phyloP scores from a whole-genome alignment of 495 filamentous ascomycete genomes.

The Halenospora varia region DNA sequence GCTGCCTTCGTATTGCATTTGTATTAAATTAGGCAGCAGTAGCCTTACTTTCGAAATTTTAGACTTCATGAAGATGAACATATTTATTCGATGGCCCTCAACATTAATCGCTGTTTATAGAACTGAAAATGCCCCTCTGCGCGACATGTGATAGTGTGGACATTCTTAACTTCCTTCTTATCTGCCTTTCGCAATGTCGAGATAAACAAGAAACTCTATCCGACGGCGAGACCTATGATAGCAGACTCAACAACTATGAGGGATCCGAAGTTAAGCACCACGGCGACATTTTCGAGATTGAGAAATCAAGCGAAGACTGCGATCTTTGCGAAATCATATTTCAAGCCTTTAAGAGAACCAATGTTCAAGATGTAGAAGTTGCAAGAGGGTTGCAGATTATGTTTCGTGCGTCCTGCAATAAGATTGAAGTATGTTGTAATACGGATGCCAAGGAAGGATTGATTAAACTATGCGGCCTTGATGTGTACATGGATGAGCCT shows the following conservation, averaged over 20 bases:
- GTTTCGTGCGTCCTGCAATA: slow-evolving; percentile 13
- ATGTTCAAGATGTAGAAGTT: slow-evolving; percentile 10
- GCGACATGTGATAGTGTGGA: slow-evolving; percentile 16
- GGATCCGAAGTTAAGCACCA: slow-evolving; percentile 20
- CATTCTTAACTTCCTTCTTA: slow-evolving; percentile 11
- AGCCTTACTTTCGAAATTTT: slow-evolving; percentile 10
- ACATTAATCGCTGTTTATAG: slow-evolving; percentile 8
- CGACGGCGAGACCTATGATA: slow-evolving; percentile 13
- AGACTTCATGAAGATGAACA: slow-evolving; percentile 12
- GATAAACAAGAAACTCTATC: slow-evolving; percentile 17
- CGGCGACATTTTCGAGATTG: slow-evolving; percentile 15
- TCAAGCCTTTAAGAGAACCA: slow-evolving; percentile 16
- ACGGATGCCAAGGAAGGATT: slow-evolving; percentile 15
- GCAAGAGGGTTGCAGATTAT: slow-evolving; percentile 18
- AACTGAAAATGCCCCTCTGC: slow-evolving; percentile 13
- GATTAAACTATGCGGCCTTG: slow-evolving; percentile 14
- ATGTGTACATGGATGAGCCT: slow-evolving; percentile 16
- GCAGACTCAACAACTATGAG: slow-evolving; percentile 11
- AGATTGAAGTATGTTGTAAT: slow-evolving; percentile 18
- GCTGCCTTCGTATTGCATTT: too few relatives aligned
- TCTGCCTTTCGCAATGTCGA: slow-evolving; percentile 17
- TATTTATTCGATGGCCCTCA: slow-evolving; percentile 11
- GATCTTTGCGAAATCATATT: slow-evolving; percentile 17
- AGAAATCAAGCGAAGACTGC: slow-evolving; percentile 18
- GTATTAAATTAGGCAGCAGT: slow-evolving; percentile 13